Evolutionary conservation across 2,329 filamentous ascomycete species (phyloP).

Genomic region (Pseudomassariella vexata): DNA sequence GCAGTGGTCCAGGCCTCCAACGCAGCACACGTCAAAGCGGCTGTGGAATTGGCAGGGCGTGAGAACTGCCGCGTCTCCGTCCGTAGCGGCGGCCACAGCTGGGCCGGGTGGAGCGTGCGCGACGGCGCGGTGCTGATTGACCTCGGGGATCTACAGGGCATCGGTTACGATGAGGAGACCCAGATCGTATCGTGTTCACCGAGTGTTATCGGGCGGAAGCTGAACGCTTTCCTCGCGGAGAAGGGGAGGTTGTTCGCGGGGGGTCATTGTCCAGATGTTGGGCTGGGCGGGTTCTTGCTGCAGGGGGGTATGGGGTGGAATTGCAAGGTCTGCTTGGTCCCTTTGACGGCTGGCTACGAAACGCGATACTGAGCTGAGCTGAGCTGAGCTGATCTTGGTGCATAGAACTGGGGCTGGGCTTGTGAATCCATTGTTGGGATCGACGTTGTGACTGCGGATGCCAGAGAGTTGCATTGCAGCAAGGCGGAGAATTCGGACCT

Average conservation of each 20-base stretch:
- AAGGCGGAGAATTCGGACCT: constrained; percentile 35
- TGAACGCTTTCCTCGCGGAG: constrained; percentile 31
- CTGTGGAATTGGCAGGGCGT: constrained; percentile 32
- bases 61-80: constrained; percentile 34
- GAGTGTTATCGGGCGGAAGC: constrained; percentile 37
- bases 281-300: constrained; percentile 48
- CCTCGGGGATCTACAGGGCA: constrained; percentile 21
- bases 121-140: constrained; percentile 38
- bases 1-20: constrained; percentile 34
- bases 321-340: constrained; percentile 32
- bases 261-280: constrained; percentile 52
- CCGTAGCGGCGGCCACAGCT: constrained; percentile 42
- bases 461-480: constrained; percentile 28
- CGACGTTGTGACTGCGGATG: constrained; percentile 42
- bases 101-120: constrained; percentile 43
- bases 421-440: constrained; percentile 39
- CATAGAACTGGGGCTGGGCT: constrained; percentile 49
- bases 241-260: constrained; percentile 42
- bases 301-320: constrained; percentile 57
- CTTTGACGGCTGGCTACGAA: background rate
- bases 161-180: constrained; percentile 32
- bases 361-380: no score
- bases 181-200: constrained; percentile 36
- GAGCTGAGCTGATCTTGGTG: background rate
- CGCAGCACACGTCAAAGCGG: constrained; percentile 28